Conservation (phyloP, 2,329 filamentous ascomycete species). For the Huntiella savannae region DNA sequence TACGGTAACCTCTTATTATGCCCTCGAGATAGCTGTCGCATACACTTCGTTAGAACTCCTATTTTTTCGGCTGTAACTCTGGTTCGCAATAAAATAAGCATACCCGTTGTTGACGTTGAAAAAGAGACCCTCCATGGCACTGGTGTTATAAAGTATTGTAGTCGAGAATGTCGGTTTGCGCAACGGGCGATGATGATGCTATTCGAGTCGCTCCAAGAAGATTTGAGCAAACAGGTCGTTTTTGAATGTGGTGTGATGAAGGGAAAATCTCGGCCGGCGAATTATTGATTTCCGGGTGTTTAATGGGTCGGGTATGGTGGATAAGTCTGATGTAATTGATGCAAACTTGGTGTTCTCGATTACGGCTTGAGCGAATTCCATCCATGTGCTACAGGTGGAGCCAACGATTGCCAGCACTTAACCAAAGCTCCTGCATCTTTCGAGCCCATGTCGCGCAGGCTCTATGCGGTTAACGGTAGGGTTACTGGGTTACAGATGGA, state of each 20-base stretch:
- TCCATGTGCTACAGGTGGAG: background rate
- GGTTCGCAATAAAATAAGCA: slow-evolving; percentile 14
- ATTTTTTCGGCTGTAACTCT: background rate
- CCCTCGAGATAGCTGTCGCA: slow-evolving; percentile 76
- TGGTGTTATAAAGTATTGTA: slow-evolving; percentile 8
- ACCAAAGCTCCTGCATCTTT: no score
- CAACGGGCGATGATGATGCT: no score
- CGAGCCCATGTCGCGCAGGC: no score
- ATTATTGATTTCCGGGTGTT: background rate
- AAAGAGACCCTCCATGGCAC: slow-evolving; percentile 70
- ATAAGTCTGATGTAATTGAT: slow-evolving; percentile 3
- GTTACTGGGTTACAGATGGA: no score
- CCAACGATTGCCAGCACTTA: no score
- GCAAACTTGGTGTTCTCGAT: background rate
- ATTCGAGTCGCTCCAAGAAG: no score
- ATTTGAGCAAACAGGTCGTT: background rate
- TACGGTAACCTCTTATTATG: slow-evolving; percentile 91
- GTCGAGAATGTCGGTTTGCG: slow-evolving; percentile 4
- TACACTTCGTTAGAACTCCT: slow-evolving; percentile 1
- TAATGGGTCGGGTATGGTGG: background rate
- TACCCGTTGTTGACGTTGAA: slow-evolving; percentile 92
- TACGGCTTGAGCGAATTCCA: slow-evolving; percentile 1
- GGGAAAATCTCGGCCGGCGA: background rate
- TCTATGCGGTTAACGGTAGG: no score
- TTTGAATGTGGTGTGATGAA: background rate